phyloP scores from a whole-genome alignment of 116 monocot genomes.

The Posidonia oceanica region DNA sequence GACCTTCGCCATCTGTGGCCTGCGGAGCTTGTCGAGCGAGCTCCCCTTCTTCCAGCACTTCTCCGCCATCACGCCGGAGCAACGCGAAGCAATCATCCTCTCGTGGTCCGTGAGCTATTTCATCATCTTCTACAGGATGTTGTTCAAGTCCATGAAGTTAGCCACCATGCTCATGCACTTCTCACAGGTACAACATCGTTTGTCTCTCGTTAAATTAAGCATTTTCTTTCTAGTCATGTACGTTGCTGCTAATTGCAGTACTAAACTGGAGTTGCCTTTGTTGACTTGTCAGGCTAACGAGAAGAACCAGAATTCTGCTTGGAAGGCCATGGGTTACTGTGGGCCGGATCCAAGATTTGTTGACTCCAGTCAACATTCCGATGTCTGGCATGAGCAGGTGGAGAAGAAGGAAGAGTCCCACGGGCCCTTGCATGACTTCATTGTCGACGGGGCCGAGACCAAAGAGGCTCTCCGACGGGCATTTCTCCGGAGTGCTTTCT shows the following conservation, averaged over 20 bases:
- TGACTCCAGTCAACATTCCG: not conserved
- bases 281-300: slow-evolving; percentile 29
- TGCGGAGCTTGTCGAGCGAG: slow-evolving; percentile 19
- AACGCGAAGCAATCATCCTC: slow-evolving; percentile 37
- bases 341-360: slow-evolving; percentile 40
- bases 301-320: slow-evolving; percentile 38
- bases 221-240: not conserved
- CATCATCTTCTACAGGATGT: slow-evolving; percentile 10
- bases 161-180: slow-evolving; percentile 29
- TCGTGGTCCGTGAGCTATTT: slow-evolving; percentile 47
- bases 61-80: slow-evolving; percentile 7
- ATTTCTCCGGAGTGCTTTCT: slow-evolving; percentile 16
- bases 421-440: slow-evolving; percentile 10
- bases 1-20: slow-evolving; percentile 42
- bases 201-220: not conserved
- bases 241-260: not conserved
- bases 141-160: slow-evolving; percentile 33
- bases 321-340: slow-evolving; percentile 60
- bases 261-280: not conserved
- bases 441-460: slow-evolving; percentile 10
- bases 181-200: slow-evolving; percentile 21
- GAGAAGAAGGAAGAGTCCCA: slow-evolving; percentile 1
- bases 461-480: not conserved
- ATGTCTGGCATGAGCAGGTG: no score
- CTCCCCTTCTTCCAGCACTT: slow-evolving; percentile 58